Conservation (phyloP, 2,329 filamentous ascomycete genomes). For the Fusarium sp. region DNA sequence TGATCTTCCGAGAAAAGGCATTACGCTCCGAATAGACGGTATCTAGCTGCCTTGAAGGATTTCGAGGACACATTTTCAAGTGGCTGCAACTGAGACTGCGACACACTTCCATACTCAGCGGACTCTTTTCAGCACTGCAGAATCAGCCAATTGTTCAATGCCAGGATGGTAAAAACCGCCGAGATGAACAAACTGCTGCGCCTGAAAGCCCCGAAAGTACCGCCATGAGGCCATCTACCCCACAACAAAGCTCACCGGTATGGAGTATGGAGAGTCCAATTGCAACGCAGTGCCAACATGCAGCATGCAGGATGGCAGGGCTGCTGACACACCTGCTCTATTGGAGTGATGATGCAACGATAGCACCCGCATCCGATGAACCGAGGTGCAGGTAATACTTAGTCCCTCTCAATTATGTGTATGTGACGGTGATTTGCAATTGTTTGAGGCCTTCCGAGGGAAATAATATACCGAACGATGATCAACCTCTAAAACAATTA, state of each 20-base stretch:
- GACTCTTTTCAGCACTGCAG: constrained; percentile 3
- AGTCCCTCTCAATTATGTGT: constrained; percentile 6
- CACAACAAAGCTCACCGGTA: constrained; percentile 40
- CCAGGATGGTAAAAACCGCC: constrained; percentile 3
- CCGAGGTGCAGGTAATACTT: constrained; percentile 18
- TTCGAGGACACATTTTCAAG: not conserved
- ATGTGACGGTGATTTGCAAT: constrained; percentile 12
- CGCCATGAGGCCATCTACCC: constrained; percentile 38
- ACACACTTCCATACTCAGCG: not conserved
- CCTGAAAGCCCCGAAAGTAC: constrained; percentile 19
- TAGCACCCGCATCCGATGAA: constrained; percentile 14
- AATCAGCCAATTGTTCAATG: constrained; percentile 3
- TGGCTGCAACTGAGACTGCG: not conserved
- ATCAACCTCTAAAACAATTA: too few species aligned
- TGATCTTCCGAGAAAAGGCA: constrained; percentile 14
- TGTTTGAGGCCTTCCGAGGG: not conserved
- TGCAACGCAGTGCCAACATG: constrained; percentile 13
- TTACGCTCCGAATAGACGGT: constrained; percentile 32
- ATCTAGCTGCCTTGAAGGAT: constrained; percentile 12
- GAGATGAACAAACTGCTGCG: constrained; percentile 29
- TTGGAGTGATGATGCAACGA: constrained; percentile 19
- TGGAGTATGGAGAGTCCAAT: constrained; percentile 40
- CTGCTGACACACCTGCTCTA: constrained; percentile 32
- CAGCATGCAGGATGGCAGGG: constrained; percentile 22
- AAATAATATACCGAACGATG: too few species aligned